These are phyloP conservation scores for Rhizoctonia solani DNA, from an alignment of 1,284 basidiomycete species.

Conservation along the genomic window DNA sequence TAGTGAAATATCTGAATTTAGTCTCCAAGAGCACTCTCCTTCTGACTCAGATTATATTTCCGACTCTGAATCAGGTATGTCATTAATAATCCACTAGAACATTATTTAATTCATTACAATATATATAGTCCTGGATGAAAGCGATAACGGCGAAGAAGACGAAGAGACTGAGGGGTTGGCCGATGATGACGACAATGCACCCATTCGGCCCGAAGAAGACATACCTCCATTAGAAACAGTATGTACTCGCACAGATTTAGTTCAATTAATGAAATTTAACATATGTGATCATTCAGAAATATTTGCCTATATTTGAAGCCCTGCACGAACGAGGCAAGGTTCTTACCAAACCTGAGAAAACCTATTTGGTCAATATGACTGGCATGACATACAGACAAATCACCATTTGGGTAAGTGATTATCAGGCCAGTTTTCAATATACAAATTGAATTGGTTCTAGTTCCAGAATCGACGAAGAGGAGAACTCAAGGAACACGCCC, in stretches of 20 bases:
- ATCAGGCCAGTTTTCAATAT: no score
- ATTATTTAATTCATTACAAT: no score
- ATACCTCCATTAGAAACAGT: slow-evolving; percentile 20
- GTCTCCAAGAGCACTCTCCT: no score
- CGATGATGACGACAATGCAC: slow-evolving; percentile 4
- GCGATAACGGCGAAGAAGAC: background rate
- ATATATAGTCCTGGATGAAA: no score
- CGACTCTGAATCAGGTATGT: no score
- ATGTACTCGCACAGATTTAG: background rate
- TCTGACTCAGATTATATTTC: no score
- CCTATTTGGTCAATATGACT: slow-evolving; percentile 34
- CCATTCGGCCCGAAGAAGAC: slow-evolving; percentile 23
- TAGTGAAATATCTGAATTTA: no score
- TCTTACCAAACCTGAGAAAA: slow-evolving; percentile 34
- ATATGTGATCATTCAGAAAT: slow-evolving; percentile 5
- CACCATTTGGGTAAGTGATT: slow-evolving; percentile 36
- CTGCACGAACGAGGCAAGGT: slow-evolving; percentile 29
- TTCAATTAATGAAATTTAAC: background rate
- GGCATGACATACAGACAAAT: slow-evolving; percentile 37
- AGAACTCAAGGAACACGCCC: slow-evolving; percentile 20
- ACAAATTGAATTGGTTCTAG: background rate
- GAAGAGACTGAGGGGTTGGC: background rate
- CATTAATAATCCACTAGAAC: no score
- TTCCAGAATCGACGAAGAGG: slow-evolving; percentile 27
- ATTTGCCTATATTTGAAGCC: slow-evolving; percentile 21